These are phyloP conservation scores for Ilex aquifolium DNA, from an alignment of 257 asterid species.

Conservation along the genomic window DNA sequence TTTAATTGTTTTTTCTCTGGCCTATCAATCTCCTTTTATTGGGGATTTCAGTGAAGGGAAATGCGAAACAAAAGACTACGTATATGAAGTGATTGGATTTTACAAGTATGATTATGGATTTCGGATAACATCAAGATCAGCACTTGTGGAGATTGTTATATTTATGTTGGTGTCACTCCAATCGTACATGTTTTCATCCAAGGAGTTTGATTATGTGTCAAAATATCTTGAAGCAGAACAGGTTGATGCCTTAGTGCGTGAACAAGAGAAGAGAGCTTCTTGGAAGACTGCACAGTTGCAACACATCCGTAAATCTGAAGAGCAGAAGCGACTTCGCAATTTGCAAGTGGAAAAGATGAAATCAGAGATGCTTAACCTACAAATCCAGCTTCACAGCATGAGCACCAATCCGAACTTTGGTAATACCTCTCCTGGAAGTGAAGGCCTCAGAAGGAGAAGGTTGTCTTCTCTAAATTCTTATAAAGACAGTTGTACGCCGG, in stretches of 20 bases:
- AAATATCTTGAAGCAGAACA: conserved; percentile 99
- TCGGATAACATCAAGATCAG: conserved; percentile 96
- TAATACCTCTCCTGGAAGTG: conserved; percentile 53
- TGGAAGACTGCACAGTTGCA: conserved; percentile 94
- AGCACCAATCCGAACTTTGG: conserved; percentile 44
- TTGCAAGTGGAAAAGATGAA: conserved; percentile 98
- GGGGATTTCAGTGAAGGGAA: conserved; percentile 75
- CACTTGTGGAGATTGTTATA: conserved; percentile 86
- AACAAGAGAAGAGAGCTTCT: conserved; percentile 95
- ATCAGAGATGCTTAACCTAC: conserved; percentile 97
- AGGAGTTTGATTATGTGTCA: conserved; percentile 95
- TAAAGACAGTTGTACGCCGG: conserved; percentile 34
- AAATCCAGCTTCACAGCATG: conserved; percentile 77
- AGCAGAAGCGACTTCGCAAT: conserved; percentile 81
- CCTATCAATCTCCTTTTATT: conserved; percentile 87
- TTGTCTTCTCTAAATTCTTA: conserved; percentile 33
- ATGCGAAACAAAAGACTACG: conserved; percentile 83
- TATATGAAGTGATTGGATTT: conserved; percentile 92
- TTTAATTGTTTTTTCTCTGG: conserved; percentile 92
- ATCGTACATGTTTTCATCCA: conserved; percentile 93
- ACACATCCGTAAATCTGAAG: conserved; percentile 89
- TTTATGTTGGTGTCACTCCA: conserved; percentile 89
- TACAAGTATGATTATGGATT: conserved; percentile 96
- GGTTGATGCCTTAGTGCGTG: conserved; percentile 89
- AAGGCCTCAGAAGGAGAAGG: conserved; percentile 71